Percentiles rank a stretch among this genome's conserved stretches.
Conservation (phyloP, 164 flowering plant species). For the Annona cherimola region DNA sequence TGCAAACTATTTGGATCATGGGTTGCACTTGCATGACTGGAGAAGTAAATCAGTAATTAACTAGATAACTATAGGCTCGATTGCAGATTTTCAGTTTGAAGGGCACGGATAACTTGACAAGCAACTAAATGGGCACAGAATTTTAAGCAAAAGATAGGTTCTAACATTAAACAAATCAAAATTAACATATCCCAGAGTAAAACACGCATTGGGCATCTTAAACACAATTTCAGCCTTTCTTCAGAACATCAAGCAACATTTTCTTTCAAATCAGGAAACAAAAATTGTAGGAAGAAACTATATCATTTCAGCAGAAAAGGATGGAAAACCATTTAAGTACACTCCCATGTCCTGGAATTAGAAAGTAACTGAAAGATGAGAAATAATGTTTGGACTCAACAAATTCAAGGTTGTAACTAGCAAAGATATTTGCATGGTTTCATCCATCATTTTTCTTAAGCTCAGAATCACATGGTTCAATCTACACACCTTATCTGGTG, state of each 20-base stretch:
- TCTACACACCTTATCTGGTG: conserved; percentile 17
- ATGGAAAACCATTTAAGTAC: background rate
- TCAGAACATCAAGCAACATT: background rate
- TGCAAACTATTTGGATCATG: background rate
- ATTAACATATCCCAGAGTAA: background rate
- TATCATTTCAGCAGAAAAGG: background rate
- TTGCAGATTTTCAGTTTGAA: too few relatives aligned
- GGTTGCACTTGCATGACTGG: background rate
- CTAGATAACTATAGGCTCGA: background rate
- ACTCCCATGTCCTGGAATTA: background rate
- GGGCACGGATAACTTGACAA: background rate
- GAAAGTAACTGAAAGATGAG: background rate
- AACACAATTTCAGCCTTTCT: background rate
- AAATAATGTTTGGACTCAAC: background rate
- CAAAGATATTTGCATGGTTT: background rate
- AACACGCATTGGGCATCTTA: background rate
- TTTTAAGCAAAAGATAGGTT: background rate
- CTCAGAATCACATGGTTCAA: background rate
- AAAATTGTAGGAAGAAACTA: too few relatives aligned
- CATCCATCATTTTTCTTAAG: background rate
- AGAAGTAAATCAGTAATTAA: too few relatives aligned
- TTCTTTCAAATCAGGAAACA: background rate
- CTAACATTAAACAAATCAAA: background rate
- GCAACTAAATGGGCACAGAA: background rate
- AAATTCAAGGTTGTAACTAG: background rate